Conservation (phyloP, 164 flowering plant genomes). For the Vitis rotundifolia region DNA sequence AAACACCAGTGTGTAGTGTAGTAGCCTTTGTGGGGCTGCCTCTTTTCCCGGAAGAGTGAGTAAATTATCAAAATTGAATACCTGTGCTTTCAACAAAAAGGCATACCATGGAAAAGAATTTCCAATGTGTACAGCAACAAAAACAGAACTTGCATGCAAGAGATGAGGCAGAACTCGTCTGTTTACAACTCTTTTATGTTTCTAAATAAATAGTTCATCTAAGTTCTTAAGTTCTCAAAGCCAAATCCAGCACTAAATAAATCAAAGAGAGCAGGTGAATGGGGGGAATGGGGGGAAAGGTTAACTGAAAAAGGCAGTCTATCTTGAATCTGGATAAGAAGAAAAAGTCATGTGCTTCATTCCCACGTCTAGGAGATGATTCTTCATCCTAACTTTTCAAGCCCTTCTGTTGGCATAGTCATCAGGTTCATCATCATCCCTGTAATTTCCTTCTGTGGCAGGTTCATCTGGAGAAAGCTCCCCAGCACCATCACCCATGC, state of each 20-base stretch:
- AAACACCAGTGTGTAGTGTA: no score
- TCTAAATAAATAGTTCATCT: not conserved
- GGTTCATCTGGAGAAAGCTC: constrained; percentile 16
- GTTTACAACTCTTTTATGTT: not conserved
- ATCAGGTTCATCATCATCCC: constrained; percentile 39
- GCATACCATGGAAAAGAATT: no score
- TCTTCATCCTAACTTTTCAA: constrained; percentile 13
- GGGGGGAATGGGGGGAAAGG: not conserved
- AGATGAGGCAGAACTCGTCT: no score
- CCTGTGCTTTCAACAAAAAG: no score
- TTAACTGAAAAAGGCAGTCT: not conserved
- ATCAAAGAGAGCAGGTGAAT: not conserved
- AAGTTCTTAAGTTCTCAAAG: not conserved
- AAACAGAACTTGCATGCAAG: no score
- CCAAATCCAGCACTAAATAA: not conserved
- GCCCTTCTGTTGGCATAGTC: constrained; percentile 46
- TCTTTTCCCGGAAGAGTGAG: no score
- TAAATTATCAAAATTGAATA: no score
- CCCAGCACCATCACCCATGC: constrained; percentile 1
- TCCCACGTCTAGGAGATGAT: not conserved
- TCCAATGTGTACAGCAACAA: no score
- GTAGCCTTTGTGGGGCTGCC: no score
- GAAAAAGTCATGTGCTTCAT: not conserved
- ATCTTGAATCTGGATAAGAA: not conserved
- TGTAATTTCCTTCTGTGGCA: constrained; percentile 18